A percentile compares a stretch with the other conserved stretches of the same genome.
Conservation (phyloP, 495 filamentous ascomycete species). For the Annulohypoxylon maeteangense region DNA sequence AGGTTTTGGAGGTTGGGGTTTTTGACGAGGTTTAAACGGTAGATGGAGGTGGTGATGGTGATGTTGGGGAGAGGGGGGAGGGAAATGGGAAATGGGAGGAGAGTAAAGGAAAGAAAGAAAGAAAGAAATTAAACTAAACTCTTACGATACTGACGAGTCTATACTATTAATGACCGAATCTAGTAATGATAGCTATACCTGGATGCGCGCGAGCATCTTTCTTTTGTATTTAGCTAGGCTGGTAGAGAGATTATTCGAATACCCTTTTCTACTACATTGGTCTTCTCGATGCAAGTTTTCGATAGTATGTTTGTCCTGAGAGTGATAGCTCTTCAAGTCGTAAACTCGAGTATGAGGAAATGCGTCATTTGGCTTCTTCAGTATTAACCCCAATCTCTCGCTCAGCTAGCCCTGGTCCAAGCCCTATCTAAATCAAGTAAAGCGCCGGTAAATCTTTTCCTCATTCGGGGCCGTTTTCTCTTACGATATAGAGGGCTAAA, state of each 20-base stretch:
- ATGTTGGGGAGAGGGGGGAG: neutral
- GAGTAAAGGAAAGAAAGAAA: neutral
- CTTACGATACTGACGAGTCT: constrained; percentile 4
- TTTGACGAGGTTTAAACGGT: constrained; percentile 46
- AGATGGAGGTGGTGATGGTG: neutral
- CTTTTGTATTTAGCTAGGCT: neutral
- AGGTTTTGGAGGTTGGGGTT: constrained; percentile 40
- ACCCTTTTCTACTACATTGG: no score
- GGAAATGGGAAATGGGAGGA: neutral
- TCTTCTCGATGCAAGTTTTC: no score
- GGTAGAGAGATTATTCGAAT: neutral
- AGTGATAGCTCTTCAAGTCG: no score
- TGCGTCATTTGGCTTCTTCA: no score
- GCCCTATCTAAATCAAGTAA: neutral
- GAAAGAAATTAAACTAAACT: neutral
- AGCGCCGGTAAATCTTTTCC: neutral
- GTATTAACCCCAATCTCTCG: no score
- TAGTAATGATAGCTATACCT: neutral
- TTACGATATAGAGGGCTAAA: neutral
- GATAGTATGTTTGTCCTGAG: no score
- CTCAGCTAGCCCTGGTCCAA: neutral
- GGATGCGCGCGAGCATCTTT: neutral
- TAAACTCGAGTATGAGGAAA: no score
- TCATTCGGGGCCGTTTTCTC: neutral
- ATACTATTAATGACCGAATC: neutral